These are phyloP conservation scores for Mortierella sp. DNA, from an alignment of 371 early-diverging fungal genomes.

Conservation along the genomic window DNA sequence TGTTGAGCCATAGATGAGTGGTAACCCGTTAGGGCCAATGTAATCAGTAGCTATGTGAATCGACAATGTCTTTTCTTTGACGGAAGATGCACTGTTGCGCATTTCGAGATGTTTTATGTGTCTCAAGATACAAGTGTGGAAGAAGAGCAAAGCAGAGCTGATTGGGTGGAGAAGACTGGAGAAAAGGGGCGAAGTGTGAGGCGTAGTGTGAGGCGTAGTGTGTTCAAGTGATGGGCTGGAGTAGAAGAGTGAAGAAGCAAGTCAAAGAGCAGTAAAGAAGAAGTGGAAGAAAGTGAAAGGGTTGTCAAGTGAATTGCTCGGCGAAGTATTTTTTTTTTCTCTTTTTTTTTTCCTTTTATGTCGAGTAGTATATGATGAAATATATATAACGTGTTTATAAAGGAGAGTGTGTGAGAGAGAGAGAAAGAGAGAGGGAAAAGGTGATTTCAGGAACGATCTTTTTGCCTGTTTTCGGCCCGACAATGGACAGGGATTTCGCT, in stretches of 20 bases:
- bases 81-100: constrained; percentile 1
- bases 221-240: too few species aligned
- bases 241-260: too few species aligned
- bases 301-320: neutral
- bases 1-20: constrained; percentile 52
- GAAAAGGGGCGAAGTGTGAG: too few species aligned
- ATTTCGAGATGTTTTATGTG: constrained; percentile 6
- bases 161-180: too few species aligned
- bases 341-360: neutral
- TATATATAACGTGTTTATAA: neutral
- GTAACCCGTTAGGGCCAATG: constrained; percentile 43
- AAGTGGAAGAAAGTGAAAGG: too few species aligned
- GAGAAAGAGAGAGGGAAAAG: constrained; percentile 5
- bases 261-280: too few species aligned
- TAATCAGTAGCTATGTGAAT: constrained; percentile 50
- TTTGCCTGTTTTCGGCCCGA: constrained; percentile 15
- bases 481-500: neutral
- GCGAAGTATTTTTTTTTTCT: neutral
- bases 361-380: neutral
- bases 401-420: neutral
- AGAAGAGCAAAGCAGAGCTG: neutral
- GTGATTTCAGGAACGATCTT: constrained; percentile 18
- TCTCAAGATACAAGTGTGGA: neutral
- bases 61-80: constrained; percentile 28
- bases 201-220: too few species aligned